Evolutionary conservation across 2,329 filamentous ascomycete genomes (phyloP).

Genomic region (Aspergillus ochraceus): DNA sequence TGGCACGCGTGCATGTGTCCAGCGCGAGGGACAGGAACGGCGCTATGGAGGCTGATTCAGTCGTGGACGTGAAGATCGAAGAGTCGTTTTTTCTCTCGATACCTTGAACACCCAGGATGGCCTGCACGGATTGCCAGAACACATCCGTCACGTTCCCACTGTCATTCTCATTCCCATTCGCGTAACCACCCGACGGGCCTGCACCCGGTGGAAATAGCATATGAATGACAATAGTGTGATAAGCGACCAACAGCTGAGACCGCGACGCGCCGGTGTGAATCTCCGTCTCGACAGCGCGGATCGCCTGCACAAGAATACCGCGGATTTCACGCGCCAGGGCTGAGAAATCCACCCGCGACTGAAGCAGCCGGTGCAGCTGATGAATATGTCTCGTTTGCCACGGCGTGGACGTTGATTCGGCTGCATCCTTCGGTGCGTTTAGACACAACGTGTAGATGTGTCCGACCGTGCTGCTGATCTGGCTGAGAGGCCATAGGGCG

Average conservation of each 20-base stretch:
- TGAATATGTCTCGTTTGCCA: slow-evolving; percentile 9
- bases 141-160: background rate
- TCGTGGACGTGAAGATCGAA: background rate
- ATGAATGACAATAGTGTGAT: slow-evolving; percentile 7
- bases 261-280: background rate
- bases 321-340: slow-evolving; percentile 1
- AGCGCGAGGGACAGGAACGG: background rate
- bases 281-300: slow-evolving; percentile 1
- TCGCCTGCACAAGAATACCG: slow-evolving; percentile 5
- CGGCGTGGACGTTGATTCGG: background rate
- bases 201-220: slow-evolving; percentile 1
- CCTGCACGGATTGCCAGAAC: slow-evolving; percentile 5
- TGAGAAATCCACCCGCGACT: slow-evolving; percentile 2
- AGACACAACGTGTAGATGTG: slow-evolving; percentile 7
- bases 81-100: background rate
- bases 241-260: slow-evolving; percentile 1
- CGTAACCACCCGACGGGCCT: background rate
- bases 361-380: slow-evolving; percentile 7
- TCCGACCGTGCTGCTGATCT: slow-evolving; percentile 6
- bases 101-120: background rate
- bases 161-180: no score
- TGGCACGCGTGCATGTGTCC: slow-evolving; percentile 3
- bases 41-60: background rate
- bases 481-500: slow-evolving; percentile 8
- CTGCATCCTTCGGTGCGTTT: background rate